These are phyloP conservation scores for Exutisphaerella laricina DNA, from an alignment of 2,329 filamentous ascomycete genomes.

Conservation along the genomic window DNA sequence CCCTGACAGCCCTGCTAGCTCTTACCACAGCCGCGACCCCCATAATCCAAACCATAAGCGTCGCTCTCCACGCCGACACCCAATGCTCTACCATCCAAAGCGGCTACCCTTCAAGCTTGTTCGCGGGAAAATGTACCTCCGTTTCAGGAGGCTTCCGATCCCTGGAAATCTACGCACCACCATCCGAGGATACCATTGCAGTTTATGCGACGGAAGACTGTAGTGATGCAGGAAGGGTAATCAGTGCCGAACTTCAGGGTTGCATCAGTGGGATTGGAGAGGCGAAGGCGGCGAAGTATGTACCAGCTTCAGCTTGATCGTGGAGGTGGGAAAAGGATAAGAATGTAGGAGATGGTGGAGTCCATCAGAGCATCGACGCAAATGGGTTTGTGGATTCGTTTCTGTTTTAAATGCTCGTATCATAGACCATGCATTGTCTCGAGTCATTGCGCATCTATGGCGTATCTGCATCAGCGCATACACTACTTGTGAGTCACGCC, in stretches of 20 bases:
- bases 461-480: not conserved
- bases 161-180: not conserved
- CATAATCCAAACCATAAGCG: not conserved
- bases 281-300: too few species aligned
- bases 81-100: not conserved
- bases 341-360: too few species aligned
- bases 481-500: conserved; percentile 30
- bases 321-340: too few species aligned
- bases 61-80: not conserved
- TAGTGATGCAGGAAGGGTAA: too few species aligned
- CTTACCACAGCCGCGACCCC: not conserved
- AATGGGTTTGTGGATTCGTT: too few species aligned
- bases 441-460: too few species aligned
- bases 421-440: not conserved
- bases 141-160: not conserved
- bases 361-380: too few species aligned
- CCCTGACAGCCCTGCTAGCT: not conserved
- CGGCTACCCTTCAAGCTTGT: not conserved
- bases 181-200: not conserved
- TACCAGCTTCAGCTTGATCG: too few species aligned
- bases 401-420: too few species aligned
- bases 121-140: not conserved
- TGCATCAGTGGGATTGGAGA: too few species aligned
- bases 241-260: too few species aligned
- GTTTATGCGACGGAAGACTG: not conserved